A percentile compares a stretch with the other conserved stretches of the same genome.
Conservation (phyloP, 1,284 basidiomycete species). For the Ustilago shanxiensis region DNA sequence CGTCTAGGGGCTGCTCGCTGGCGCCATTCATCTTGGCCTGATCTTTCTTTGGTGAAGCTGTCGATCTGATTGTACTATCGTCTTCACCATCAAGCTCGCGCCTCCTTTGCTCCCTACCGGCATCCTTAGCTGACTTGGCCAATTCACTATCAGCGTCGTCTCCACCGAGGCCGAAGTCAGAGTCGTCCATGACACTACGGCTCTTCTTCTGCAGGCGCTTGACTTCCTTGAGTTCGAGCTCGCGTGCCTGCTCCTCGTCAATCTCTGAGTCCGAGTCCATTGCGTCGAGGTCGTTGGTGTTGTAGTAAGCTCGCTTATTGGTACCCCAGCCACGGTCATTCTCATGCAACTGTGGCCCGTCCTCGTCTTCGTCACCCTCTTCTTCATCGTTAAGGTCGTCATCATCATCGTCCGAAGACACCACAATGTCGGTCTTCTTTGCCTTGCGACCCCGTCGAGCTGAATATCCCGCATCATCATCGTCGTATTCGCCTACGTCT, state of each 20-base stretch:
- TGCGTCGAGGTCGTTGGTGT: slow-evolving; percentile 62
- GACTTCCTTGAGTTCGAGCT: slow-evolving; percentile 89
- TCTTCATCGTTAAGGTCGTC: slow-evolving; percentile 72
- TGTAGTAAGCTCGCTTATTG: slow-evolving; percentile 68
- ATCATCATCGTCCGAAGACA: slow-evolving; percentile 54
- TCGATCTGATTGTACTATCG: neutral
- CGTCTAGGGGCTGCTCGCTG: slow-evolving; percentile 6
- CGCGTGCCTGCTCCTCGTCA: slow-evolving; percentile 70
- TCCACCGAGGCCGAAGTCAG: slow-evolving; percentile 87
- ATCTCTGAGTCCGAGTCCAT: slow-evolving; percentile 68
- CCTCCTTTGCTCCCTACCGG: slow-evolving; percentile 55
- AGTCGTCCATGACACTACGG: slow-evolving; percentile 79
- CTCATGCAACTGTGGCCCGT: slow-evolving; percentile 67
- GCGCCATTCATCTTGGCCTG: neutral
- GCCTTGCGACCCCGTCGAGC: slow-evolving; percentile 15
- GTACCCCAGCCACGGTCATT: slow-evolving; percentile 74
- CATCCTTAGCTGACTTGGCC: slow-evolving; percentile 53
- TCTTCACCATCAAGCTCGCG: slow-evolving; percentile 55
- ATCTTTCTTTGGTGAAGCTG: slow-evolving; percentile 4
- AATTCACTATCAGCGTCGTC: slow-evolving; percentile 53
- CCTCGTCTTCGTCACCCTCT: slow-evolving; percentile 75
- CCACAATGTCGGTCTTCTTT: slow-evolving; percentile 37
- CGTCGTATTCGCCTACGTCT: slow-evolving; percentile 65
- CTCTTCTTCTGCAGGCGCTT: slow-evolving; percentile 82
- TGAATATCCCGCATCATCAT: slow-evolving; percentile 37